Evolutionary conservation across 495 filamentous ascomycete species (phyloP).

Genomic region (Lentithecium fluviatile): DNA sequence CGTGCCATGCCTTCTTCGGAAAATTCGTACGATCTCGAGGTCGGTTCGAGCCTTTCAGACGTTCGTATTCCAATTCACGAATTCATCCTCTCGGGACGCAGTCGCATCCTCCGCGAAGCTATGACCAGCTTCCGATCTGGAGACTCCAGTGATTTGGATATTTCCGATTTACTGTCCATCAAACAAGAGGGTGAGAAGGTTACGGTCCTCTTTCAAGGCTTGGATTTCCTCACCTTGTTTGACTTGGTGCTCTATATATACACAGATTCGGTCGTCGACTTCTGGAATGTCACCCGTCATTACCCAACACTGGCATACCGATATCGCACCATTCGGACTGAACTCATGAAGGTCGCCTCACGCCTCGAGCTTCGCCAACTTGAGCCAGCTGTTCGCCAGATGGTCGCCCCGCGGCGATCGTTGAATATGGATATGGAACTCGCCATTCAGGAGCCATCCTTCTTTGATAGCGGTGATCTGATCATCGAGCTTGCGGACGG

Average conservation of each 20-base stretch:
- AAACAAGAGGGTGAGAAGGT: constrained; percentile 50
- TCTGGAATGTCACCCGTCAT: constrained; percentile 73
- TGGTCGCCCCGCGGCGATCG: constrained; percentile 60
- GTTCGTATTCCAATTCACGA: constrained; percentile 76
- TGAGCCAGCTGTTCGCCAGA: constrained; percentile 72
- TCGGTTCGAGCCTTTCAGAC: constrained; percentile 62
- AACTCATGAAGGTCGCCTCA: constrained; percentile 76
- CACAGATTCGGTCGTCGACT: constrained; percentile 73
- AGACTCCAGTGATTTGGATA: constrained; percentile 37
- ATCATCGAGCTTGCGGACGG: constrained; percentile 71
- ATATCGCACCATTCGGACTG: constrained; percentile 73
- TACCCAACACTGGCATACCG: constrained; percentile 60
- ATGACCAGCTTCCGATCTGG: constrained; percentile 53
- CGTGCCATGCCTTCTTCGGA: constrained; percentile 43
- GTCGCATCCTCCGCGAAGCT: constrained; percentile 62
- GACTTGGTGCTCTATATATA: constrained; percentile 81
- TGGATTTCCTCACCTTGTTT: constrained; percentile 73
- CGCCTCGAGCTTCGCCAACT: constrained; percentile 64
- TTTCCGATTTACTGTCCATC: constrained; percentile 62
- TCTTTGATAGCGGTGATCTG: constrained; percentile 73
- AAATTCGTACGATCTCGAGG: constrained; percentile 43
- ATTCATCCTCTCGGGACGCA: constrained; percentile 74
- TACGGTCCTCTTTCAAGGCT: constrained; percentile 59
- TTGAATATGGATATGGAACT: constrained; percentile 65
- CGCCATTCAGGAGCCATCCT: constrained; percentile 64